Evolutionary conservation across 441 rosid species (phyloP), one percentile per base, ranked within the genome.

Genomic region (Macaranga tanarius): DNA sequence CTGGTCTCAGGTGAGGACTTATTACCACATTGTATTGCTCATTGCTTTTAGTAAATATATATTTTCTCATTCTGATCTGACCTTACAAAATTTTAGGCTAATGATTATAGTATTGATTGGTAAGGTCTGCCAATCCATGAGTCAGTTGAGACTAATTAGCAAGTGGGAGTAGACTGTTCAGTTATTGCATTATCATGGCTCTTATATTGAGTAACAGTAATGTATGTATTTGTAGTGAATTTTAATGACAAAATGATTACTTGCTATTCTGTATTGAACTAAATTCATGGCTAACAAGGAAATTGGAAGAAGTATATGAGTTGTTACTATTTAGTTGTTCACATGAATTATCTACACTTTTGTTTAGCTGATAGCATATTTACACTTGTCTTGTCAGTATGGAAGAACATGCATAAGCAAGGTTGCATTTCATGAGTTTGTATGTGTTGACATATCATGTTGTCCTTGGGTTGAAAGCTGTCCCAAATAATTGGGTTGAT

Each of bases 1-100:
- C 17, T 95, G 99, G 97, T 96, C 97, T 83, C 91, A 92, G 95
- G 97, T 95, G 62, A 81, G 91, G 42, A 54, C 80, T 76, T 60
- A 52, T 58, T 34, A 5, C 38, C 5, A 44, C 31, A 26, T 58
- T 25, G 62, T 31, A 22, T 34, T 7, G 38, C 38, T 34, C 38
- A 4, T 34, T 34, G 38, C 6, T 34, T 34, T 7, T 34, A 34
- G 6, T 5, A 34, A 34, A 34, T 34, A 34, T 34, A 34, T 34
- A 34, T 34, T 34, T 34, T 34, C 6, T 34, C 38, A 3, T 34
- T 34, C 38, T 34, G 38, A 4, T 5, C 7, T 34, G 38, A 1
- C 4, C 6, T 34, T 17, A 60, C 17, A 34, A 9, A 28, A 59
- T 31, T 17, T 34, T 66, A 26, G 11, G 19, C n/a, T 17, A 20